phyloP scores from a whole-genome alignment of 2,329 filamentous ascomycete species.

The Hypoxylon rubiginosum region DNA sequence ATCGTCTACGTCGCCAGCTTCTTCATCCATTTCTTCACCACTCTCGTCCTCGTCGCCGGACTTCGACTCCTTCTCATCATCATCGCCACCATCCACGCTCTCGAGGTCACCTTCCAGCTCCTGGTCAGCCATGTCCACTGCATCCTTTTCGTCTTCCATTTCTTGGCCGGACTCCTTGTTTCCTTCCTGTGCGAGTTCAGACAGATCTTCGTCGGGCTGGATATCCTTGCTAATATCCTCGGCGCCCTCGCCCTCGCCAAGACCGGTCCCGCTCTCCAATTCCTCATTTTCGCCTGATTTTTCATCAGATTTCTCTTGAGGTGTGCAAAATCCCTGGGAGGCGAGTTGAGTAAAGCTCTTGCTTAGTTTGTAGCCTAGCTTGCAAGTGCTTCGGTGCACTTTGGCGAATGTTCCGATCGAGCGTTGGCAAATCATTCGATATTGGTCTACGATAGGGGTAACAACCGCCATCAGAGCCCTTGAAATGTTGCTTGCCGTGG shows the following conservation, averaged over 20 bases:
- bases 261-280: conserved; percentile 89
- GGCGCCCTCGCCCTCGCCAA: conserved; percentile 93
- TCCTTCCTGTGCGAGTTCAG: conserved; percentile 89
- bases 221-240: conserved; percentile 99
- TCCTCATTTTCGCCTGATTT: conserved; percentile 80
- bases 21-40: conserved; percentile 86
- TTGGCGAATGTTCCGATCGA: conserved; percentile 70
- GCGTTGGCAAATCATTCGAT: conserved; percentile 71
- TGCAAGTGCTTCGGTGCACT: conserved; percentile 78
- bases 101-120: conserved; percentile 90
- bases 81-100: conserved; percentile 71
- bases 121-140: conserved; percentile 91
- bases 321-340: conserved; percentile 90
- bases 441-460: conserved; percentile 81
- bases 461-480: conserved; percentile 71
- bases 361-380: conserved; percentile 80
- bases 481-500: conserved; percentile 59
- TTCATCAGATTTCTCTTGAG: conserved; percentile 82
- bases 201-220: conserved; percentile 90
- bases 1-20: conserved; percentile 91
- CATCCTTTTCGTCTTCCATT: conserved; percentile 85
- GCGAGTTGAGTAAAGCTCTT: conserved; percentile 84
- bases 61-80: conserved; percentile 71
- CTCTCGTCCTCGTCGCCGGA: conserved; percentile 75
- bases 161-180: conserved; percentile 74